Evolutionary conservation across 768 basidiomycete species (phyloP), one percentile per base, ranked within the genome.

Genomic region (Kwoniella bestiolae): DNA sequence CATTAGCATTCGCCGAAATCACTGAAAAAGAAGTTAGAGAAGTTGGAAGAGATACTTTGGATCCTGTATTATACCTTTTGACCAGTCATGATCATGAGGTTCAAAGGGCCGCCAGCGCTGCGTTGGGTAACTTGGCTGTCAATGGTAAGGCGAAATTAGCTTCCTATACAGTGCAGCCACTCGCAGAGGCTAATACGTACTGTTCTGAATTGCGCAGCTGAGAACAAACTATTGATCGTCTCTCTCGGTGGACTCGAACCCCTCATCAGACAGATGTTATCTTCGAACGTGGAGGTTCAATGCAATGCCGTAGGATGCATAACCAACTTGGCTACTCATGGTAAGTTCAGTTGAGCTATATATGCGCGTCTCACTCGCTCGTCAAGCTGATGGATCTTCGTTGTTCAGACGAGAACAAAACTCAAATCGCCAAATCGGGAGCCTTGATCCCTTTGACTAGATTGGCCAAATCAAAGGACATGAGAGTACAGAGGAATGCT

Each of bases 241-340:
- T 92, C 94, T 82, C 87, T 99, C 32, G 95, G 95, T 52, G 96
- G 96, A 60, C 87, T 99, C 47, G 96, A 99, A 80, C 96, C 95
- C 52, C 86, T 99, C 73, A 98, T 99, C 74, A 89, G 94, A 62
- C 96, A 99, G 82, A 99, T 99, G 96, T 88, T 97, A 59, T 93
- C 91, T 72, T 94, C 94, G 2, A 99, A 98, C 77, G 95, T 98
- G 45, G 96, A 99, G 80, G 96, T 99, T 2, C 96, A 98, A 82
- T 99, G 96, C 84, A 99, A 99, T 79, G 96, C 96, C 29, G 96
- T 99, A 26, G 96, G 96, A 34, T 99, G 96, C 79, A 93, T 99
- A 56, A 99, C 96, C 18, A 99, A 99, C 80, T 86, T 99, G 47
- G 96, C 96, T 14, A 99, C 95, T 1, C 95, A 98, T 83, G 95